phyloP scores from a whole-genome alignment of 1,284 basidiomycete genomes.

The Pterulicium gracile region DNA sequence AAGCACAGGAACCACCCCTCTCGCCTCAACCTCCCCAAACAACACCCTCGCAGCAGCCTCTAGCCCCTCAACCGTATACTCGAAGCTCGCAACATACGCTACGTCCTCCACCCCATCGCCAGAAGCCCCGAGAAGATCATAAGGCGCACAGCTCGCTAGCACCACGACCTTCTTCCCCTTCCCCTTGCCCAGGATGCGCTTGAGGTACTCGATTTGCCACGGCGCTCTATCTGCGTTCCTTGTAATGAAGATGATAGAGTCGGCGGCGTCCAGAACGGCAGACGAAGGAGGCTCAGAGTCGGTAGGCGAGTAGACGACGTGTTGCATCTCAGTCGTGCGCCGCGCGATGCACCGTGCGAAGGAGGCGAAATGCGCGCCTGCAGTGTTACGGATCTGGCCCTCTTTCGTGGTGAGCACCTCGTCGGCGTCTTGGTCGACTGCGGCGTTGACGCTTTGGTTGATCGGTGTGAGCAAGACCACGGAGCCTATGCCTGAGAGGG shows the following conservation, averaged over 20 bases:
- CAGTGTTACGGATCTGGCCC: slow-evolving; percentile 41
- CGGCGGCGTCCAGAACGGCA: slow-evolving; percentile 13
- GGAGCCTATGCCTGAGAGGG: slow-evolving; percentile 18
- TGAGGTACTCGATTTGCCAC: slow-evolving; percentile 44
- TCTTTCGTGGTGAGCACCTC: slow-evolving; percentile 29
- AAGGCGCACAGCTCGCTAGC: slow-evolving; percentile 49
- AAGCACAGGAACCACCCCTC: slow-evolving; percentile 29
- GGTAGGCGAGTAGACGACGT: slow-evolving; percentile 33
- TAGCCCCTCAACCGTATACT: slow-evolving; percentile 43
- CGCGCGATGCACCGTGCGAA: slow-evolving; percentile 30
- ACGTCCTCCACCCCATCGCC: slow-evolving; percentile 14
- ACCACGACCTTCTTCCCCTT: slow-evolving; percentile 26
- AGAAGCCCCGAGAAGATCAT: slow-evolving; percentile 31
- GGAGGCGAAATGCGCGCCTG: slow-evolving; percentile 40
- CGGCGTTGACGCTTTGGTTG: slow-evolving; percentile 44
- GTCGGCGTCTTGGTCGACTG: slow-evolving; percentile 49
- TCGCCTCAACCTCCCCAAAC: slow-evolving; percentile 26
- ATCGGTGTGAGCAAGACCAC: slow-evolving; percentile 44
- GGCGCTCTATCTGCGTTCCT: slow-evolving; percentile 40
- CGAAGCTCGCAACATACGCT: slow-evolving; percentile 38
- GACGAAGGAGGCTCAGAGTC: slow-evolving; percentile 11
- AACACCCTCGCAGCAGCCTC: slow-evolving; percentile 31
- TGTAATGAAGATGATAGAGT: slow-evolving; percentile 40
- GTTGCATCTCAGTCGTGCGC: slow-evolving; percentile 23
- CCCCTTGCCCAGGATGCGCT: slow-evolving; percentile 16